Base-by-base conservation (phyloP, 2,329 filamentous ascomycete species). In the Elsinoe fawcettii region DNA sequence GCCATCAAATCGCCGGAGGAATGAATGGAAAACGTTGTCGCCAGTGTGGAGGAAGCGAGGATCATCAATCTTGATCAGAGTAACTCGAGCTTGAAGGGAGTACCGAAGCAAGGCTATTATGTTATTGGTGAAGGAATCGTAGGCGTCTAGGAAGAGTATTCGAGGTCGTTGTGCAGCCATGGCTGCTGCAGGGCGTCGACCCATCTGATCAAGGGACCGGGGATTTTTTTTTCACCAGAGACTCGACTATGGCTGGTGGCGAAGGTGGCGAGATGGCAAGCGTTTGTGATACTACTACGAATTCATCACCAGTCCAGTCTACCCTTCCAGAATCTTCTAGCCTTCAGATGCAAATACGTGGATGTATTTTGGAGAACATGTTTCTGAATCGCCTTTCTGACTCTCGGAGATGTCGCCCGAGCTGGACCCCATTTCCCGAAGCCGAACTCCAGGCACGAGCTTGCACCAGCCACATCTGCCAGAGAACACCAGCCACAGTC, bases 61-160 rank as follows among this genome's bases (percentile, higher is more conserved):
- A 58, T 77, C 74, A 59, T 78, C 88, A 64, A 95, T 90, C 61
- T 81, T 82, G 59, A 95, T 77, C 23, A 69, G 65, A 46, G 81
- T 80, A 32, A 95, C 85, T 14, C 84, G 76, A 18, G 81, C 86
- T 59, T 79, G 74, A 7, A 95, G 78, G 2, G 82, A 78, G 3
- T 85, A 83, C 64, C 86, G 81, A 47, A 97, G 78, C 32, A 96
- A 81, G 5, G 88, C 85, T 55, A 95, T 84, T 66, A 97, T 93
- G 74, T 96, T 97, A 74, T 95, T 91, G 57, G 90, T 89, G 73
- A 96, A 99, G 41, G 91, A 96, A 75, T 99, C 93, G 73, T 95
- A 95, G 61, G 92, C 91, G 71, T 97, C 93, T 63, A 99, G 79
- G 73, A 95, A 96, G 61, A 97, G 82, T 61, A 97, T 60, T 39